Evolutionary conservation across 192 early-diverging fungal genomes (phyloP).

Genomic region (Coemansia sp.): DNA sequence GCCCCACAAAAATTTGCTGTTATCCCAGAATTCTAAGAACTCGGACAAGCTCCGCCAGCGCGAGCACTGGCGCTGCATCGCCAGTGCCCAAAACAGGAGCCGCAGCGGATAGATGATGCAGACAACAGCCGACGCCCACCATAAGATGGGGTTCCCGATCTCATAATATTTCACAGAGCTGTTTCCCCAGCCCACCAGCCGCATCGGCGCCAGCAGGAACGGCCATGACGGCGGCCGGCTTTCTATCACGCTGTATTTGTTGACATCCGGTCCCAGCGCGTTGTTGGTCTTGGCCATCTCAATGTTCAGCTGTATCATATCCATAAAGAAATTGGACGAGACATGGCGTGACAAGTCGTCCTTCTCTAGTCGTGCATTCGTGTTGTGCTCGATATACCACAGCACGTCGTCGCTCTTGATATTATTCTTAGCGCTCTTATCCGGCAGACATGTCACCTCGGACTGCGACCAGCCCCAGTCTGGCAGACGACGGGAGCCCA

Average conservation of each 20-base stretch:
- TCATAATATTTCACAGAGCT: conserved; percentile 82
- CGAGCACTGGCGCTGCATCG: conserved; percentile 29
- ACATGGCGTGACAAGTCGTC: conserved; percentile 36
- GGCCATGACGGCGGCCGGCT: conserved; percentile 82
- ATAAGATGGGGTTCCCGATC: conserved; percentile 85
- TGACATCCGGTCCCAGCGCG: conserved; percentile 46
- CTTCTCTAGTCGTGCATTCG: conserved; percentile 37
- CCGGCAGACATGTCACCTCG: conserved; percentile 91
- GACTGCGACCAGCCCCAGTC: conserved; percentile 87
- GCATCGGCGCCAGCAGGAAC: conserved; percentile 81
- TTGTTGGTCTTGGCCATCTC: conserved; percentile 55
- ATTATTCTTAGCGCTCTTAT: conserved; percentile 70
- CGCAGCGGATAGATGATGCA: conserved; percentile 41
- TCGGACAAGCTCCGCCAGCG: conserved; percentile 24
- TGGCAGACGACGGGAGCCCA: conserved; percentile 68
- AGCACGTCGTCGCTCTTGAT: conserved; percentile 52
- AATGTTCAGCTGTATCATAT: conserved; percentile 50
- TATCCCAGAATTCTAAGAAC: conserved; percentile 60
- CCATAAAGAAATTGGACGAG: conserved; percentile 36
- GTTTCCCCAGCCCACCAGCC: conserved; percentile 79
- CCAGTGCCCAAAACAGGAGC: conserved; percentile 18
- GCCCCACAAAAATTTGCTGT: conserved; percentile 78
- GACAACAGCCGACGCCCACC: conserved; percentile 68
- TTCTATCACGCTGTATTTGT: conserved; percentile 57
- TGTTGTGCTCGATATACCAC: conserved; percentile 57